Conservation (phyloP, 2,329 filamentous ascomycete species). For the Curvularia hawaiiensis region DNA sequence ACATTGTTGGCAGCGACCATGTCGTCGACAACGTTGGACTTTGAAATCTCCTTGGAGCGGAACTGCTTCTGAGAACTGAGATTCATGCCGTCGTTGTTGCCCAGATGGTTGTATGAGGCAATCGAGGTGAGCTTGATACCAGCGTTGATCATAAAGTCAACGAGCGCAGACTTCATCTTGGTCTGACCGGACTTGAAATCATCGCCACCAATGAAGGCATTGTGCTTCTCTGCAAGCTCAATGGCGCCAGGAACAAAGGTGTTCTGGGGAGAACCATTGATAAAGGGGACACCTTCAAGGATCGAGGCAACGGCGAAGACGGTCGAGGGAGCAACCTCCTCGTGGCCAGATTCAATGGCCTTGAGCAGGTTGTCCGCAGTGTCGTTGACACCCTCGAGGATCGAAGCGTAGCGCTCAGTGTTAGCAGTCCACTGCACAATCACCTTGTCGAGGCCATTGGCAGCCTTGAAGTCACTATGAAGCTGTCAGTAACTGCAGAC, state of each 20-base stretch:
- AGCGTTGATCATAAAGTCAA: conserved; percentile 97
- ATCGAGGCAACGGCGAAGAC: conserved; percentile 96
- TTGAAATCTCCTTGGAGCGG: conserved; percentile 99
- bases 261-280: conserved; percentile 99
- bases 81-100: conserved; percentile 99
- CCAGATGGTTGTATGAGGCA: conserved; percentile 98
- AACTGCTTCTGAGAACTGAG: conserved; percentile 97
- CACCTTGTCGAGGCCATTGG: conserved; percentile 88
- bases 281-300: conserved; percentile 88
- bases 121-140: conserved; percentile 99
- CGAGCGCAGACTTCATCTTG: conserved; percentile 99
- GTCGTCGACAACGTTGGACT: conserved; percentile 98
- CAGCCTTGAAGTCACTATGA: conserved; percentile 78
- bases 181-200: conserved; percentile 99
- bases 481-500: conserved; percentile 10
- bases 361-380: conserved; percentile 92
- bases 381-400: conserved; percentile 89
- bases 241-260: conserved; percentile 96
- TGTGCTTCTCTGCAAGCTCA: conserved; percentile 83
- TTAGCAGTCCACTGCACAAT: conserved; percentile 99
- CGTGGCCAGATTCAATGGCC: conserved; percentile 83
- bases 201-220: conserved; percentile 92
- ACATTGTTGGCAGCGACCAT: conserved; percentile 97
- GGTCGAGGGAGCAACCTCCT: conserved; percentile 92
- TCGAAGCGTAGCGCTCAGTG: conserved; percentile 93